Percentiles rank a stretch among this genome's conserved stretches.
These are phyloP conservation scores for Sugiyamaella chiloensis DNA, from an alignment of 805 yeast species.

Conservation along the genomic window DNA sequence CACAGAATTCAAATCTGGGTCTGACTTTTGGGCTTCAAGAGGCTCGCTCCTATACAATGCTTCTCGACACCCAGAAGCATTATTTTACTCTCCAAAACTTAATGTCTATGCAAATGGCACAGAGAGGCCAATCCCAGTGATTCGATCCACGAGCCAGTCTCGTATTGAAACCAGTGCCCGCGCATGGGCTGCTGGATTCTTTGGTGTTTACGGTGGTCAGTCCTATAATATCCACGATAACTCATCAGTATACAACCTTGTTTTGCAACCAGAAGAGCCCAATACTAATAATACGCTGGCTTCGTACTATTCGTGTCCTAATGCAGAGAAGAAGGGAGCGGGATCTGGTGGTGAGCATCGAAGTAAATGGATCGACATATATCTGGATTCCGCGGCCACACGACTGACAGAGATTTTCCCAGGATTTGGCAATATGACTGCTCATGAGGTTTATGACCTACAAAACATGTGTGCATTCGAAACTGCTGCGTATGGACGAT, in stretches of 20 bases:
- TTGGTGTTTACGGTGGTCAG: constrained; percentile 36
- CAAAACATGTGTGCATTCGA: constrained; percentile 73
- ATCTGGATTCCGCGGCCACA: constrained; percentile 51
- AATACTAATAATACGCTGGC: constrained; percentile 38
- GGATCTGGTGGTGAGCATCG: constrained; percentile 21
- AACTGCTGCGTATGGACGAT: constrained; percentile 62
- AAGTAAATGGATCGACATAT: constrained; percentile 38
- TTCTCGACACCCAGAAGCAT: constrained; percentile 19
- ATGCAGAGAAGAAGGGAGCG: constrained; percentile 26
- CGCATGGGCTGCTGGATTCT: constrained; percentile 45
- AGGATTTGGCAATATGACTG: constrained; percentile 42
- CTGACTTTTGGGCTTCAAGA: constrained; percentile 40
- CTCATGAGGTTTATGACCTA: constrained; percentile 49
- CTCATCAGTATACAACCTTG: constrained; percentile 32
- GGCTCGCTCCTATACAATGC: constrained; percentile 36
- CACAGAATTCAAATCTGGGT: constrained; percentile 37
- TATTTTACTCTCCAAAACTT: constrained; percentile 26
- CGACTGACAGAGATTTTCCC: constrained; percentile 52
- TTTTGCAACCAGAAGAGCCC: constrained; percentile 34
- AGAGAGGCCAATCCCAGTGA: constrained; percentile 32
- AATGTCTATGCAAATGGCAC: constrained; percentile 34
- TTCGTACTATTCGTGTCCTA: constrained; percentile 37
- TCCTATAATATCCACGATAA: constrained; percentile 16
- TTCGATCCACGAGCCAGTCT: constrained; percentile 39
- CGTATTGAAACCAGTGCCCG: constrained; percentile 39